Base-by-base conservation (phyloP, 2,329 filamentous ascomycete species). In the Xylaria sp. region DNA sequence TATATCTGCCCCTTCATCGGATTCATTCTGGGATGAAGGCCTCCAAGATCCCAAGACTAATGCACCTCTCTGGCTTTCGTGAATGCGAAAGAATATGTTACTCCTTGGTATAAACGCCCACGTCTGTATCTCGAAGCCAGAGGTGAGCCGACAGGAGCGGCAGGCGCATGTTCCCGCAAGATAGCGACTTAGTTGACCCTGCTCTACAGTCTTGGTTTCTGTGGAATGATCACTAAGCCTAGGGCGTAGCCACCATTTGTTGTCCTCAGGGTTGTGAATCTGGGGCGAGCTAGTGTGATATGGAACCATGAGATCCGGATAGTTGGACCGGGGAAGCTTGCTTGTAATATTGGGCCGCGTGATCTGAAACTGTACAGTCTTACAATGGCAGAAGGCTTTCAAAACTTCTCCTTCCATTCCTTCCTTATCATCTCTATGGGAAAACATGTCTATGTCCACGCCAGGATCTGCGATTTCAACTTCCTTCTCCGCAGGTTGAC, bases 61-160 rank as follows among this genome's bases (percentile, higher is more conserved):
- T 82, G 67, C 1, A 78, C 74, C 23, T 75, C 73, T 15, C 2
- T 56, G 15, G 3, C 40, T 11, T 17, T 57, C 11, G 40, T 60
- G 79, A 57, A 82, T 69, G 38, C 78, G 68, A 31, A 87, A 81
- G 20, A 81, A 78, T 62, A 92, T 87, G 72, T 90, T 89, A 1
- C 79, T 77, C n/a, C 83, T 81, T 0, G 89, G 88, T 0, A 92
- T 80, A 74, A 92, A 93, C 0, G 87, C 83, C 90, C 90, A 93
- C 0, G 85, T 81, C 72, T 90, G 86, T 56, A 92, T 84, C 65
- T 91, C 88, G 71, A 88, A 89, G 3, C 90, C 89, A 0, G 86
- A 84, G 0, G 80, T 78, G 3, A 89, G 80, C 6, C 90, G 87
- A 75, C 90, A 93, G 2, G 87, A 87, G 5, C 79, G 82, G 77